Evolutionary conservation across 306 rosid species (phyloP).

Genomic region (Psophocarpus tetragonolobus): DNA sequence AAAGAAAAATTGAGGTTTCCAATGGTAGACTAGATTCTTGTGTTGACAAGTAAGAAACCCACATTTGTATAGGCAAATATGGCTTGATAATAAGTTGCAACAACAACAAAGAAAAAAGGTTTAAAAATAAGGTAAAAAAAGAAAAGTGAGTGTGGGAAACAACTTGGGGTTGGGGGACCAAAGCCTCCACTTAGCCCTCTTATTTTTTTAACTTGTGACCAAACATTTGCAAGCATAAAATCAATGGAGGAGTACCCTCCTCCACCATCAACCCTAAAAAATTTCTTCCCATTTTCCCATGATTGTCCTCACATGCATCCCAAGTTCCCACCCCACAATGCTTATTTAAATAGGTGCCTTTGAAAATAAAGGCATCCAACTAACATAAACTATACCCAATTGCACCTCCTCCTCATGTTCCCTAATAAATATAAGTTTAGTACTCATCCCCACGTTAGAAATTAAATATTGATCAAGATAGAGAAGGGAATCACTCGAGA

Average conservation of each 20-base stretch:
- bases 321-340: slow-evolving; percentile 33
- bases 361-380: slow-evolving; percentile 29
- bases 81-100: slow-evolving; percentile 33
- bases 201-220: slow-evolving; percentile 25
- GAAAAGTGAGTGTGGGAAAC: slow-evolving; percentile 33
- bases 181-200: slow-evolving; percentile 33
- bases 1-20: not conserved
- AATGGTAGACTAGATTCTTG: slow-evolving; percentile 6
- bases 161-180: slow-evolving; percentile 42
- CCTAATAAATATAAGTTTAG: not conserved
- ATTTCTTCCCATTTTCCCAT: slow-evolving; percentile 49
- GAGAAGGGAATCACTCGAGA: slow-evolving; percentile 5
- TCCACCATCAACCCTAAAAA: slow-evolving; percentile 37
- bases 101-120: slow-evolving; percentile 30
- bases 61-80: slow-evolving; percentile 1
- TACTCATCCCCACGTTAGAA: slow-evolving; percentile 18
- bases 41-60: slow-evolving; percentile 19
- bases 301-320: slow-evolving; percentile 65
- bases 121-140: slow-evolving; percentile 45
- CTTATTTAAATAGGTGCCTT: slow-evolving; percentile 25
- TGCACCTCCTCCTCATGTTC: slow-evolving; percentile 24
- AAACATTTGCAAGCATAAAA: slow-evolving; percentile 27
- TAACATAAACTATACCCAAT: slow-evolving; percentile 24
- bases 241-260: slow-evolving; percentile 38
- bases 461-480: slow-evolving; percentile 15